Conservation (phyloP, 73 alveolate genomes). For the Paramecium primaurelia region DNA sequence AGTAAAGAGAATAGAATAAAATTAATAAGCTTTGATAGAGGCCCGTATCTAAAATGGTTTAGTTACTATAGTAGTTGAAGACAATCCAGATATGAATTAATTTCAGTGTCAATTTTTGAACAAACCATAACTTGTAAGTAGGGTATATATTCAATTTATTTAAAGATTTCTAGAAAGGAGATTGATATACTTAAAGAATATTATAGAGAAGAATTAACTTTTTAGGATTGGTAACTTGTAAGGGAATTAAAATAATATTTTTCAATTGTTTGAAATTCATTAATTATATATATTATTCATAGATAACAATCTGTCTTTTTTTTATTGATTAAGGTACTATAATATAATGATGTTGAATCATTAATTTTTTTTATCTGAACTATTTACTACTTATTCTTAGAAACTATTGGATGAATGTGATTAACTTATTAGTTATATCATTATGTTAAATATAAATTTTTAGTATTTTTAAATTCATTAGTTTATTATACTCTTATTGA, state of each 20-base stretch:
- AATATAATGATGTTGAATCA: no score
- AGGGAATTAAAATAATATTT: background rate
- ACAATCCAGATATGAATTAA: background rate
- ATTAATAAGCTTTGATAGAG: no score
- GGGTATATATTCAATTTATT: background rate
- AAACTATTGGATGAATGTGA: no score
- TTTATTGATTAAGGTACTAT: no score
- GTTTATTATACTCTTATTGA: no score
- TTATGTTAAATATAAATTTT: no score
- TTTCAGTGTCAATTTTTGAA: background rate
- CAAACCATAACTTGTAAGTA: background rate
- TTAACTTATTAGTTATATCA: no score
- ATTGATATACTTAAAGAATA: background rate
- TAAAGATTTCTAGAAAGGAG: background rate
- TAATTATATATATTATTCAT: no score
- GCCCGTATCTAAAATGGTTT: background rate
- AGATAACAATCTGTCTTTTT: no score
- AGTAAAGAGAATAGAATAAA: background rate
- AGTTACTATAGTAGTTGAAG: background rate
- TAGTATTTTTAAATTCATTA: no score
- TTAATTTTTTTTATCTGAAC: no score
- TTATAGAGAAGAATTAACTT: background rate
- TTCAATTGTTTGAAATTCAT: background rate
- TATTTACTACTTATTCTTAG: no score
- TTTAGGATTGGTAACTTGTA: background rate